Evolutionary conservation across 2,329 filamentous ascomycete genomes (phyloP), one percentile per base, ranked within the genome.

Genomic region (Didymella segeticola): DNA sequence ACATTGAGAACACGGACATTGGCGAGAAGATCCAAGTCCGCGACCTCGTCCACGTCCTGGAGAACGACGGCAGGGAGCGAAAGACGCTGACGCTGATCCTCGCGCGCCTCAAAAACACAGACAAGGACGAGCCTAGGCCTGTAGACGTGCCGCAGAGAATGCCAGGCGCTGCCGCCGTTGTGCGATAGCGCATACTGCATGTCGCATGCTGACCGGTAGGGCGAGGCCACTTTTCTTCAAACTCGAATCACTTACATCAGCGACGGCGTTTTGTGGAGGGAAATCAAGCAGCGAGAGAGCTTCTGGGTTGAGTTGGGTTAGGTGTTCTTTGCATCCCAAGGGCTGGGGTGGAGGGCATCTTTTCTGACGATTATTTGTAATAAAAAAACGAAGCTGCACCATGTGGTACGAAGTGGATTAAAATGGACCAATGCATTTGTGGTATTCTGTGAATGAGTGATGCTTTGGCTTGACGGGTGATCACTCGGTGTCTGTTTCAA

Each of bases 1-100:
- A 88, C 83, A 84, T 90, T 54, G 92, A 97, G 73, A 88, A 91
- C 65, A 86, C 85, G 47, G 86, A 88, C 19, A 89, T 88, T 69
- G 91, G 91, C 26, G 84, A 82, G 62, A 87, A 88, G 22, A 90
- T 97, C 41, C 92, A 97, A 77, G 79, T 96, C 46, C 84, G 93
- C 48, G 93, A 97, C 73, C 87, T 92, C 79, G 80, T 96, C 14
- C 81, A 85, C 17, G 89, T 90, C 55, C 80, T 97, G 39, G 93
- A 96, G 73, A 81, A 86, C 43, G 91, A 96, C 70, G 89, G 90
- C 1, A 82, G 81, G 61, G 88, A 91, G 71, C 78, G 78, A 61
- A 83, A 79, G 68, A 83, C 86, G 20, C 62, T 75, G 25, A 62
- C 62, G 8, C 29, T 65, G 22, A 66, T 72, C 17, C 37, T 74